Conservation (phyloP, 2,329 filamentous ascomycete genomes). For the Neofusicoccum kwambonambiense region DNA sequence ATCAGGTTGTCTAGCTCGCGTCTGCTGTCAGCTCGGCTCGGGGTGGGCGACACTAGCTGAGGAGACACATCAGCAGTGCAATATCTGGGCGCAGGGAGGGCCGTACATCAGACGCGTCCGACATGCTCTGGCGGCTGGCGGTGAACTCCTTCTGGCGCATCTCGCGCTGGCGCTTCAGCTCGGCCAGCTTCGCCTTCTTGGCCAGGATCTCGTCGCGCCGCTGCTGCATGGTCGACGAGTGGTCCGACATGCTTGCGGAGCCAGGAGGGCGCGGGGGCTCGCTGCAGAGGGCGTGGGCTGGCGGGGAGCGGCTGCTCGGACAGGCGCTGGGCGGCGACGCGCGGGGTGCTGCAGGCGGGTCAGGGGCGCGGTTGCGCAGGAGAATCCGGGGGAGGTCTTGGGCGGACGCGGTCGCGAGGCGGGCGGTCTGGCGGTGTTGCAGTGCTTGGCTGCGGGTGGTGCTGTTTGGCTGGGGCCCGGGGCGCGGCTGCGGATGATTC, state of each 20-base stretch:
- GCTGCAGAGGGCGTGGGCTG: background rate
- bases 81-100: slow-evolving; percentile 12
- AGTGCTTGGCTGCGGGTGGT: background rate
- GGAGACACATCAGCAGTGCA: slow-evolving; percentile 26
- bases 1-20: slow-evolving; percentile 83
- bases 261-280: background rate
- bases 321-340: background rate
- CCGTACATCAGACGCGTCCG: slow-evolving; percentile 68
- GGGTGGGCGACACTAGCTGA: slow-evolving; percentile 68
- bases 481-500: slow-evolving; percentile 9
- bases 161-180: slow-evolving; percentile 90
- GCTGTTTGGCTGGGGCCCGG: background rate
- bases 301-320: background rate
- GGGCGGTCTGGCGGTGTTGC: slow-evolving; percentile 3
- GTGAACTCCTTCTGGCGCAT: slow-evolving; percentile 74
- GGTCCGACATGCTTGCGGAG: slow-evolving; percentile 16
- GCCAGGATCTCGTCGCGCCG: slow-evolving; percentile 93
- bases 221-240: slow-evolving; percentile 62
- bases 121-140: slow-evolving; percentile 63
- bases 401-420: background rate
- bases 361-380: slow-evolving; percentile 1
- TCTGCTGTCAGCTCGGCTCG: slow-evolving; percentile 66
- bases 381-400: background rate
- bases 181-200: slow-evolving; percentile 94
- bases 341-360: background rate